Base-by-base conservation (phyloP, 148 eudicot genomes). In the Agrostemma githago region DNA sequence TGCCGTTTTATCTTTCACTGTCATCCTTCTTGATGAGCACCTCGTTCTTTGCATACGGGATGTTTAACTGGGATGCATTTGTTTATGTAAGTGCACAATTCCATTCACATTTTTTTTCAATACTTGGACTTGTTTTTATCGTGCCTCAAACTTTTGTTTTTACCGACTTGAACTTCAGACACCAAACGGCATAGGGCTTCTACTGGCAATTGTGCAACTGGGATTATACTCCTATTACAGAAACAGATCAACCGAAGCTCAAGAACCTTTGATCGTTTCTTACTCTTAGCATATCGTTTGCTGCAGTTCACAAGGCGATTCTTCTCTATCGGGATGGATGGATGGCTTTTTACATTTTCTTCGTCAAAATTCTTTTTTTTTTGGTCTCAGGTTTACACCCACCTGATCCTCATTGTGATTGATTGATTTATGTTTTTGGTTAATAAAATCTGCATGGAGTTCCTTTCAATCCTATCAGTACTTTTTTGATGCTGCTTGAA, bases 1-100 rank as follows among this genome's bases (percentile, higher is more conserved):
- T 93, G 98, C 98, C 96, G 12, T 93, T 93, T 80, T 89, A 84
- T 82, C 93, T 93, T 62, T 93, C 98, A 59, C 84, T 93, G 41
- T 89, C 93, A 34, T 86, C 92, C 57, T 93, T 93, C 83, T 76
- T 90, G 85, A 87, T 93, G 98, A 93, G 96, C 84, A 44, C 84
- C 51, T 85, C 93, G 34, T 92, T 92, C 84, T 85, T 85, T 34
- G 62, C 79, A 44, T 92, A 90, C 61, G 98, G 98, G 63, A 66
- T 89, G 79, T 73, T 89, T 61, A 92, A 84, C 74, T 79, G 68
- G 56, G 98, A 92, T 76, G 93, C 93, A 9, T 92, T 92, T 53
- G 63, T 92, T 39, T 92, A 86, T 79, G 98, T 92, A 84, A 87
- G 90, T 81, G 39, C 41, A 3, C 34, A 3, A 67, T 15, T 46